Evolutionary conservation across 345 rosid genomes (phyloP).

Genomic region (Citrus reticulata): DNA sequence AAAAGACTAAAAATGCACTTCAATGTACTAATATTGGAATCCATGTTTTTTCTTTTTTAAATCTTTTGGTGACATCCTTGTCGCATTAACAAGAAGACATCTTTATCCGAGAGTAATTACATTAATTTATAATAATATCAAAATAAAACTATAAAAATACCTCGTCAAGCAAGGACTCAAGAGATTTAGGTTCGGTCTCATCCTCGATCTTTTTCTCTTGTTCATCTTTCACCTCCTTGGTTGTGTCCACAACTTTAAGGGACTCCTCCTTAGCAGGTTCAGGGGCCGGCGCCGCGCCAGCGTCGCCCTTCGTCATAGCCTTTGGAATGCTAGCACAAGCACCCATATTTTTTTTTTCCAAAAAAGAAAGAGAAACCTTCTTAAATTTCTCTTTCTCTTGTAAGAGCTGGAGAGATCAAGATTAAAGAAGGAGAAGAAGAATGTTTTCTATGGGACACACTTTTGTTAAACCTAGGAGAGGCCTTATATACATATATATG

Average conservation of each 20-base stretch:
- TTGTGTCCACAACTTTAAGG: background rate
- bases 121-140: too few species aligned
- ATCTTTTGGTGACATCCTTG: too few species aligned
- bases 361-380: background rate
- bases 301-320: background rate
- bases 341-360: conserved; percentile 8
- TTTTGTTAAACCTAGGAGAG: background rate
- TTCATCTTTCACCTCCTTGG: conserved; percentile 7
- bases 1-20: background rate
- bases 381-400: background rate
- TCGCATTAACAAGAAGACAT: too few species aligned
- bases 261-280: conserved; percentile 16
- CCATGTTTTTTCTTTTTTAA: too few species aligned
- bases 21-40: background rate
- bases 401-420: background rate
- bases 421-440: background rate
- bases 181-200: conserved; percentile 2
- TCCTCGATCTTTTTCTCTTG: background rate
- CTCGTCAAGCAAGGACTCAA: conserved; percentile 1
- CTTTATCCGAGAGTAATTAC: too few species aligned
- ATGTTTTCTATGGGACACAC: background rate
- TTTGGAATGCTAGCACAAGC: conserved; percentile 24
- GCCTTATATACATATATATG: background rate
- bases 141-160: background rate
- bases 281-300: background rate